Evolutionary conservation across 306 rosid genomes (phyloP).

Genomic region (Rosa multiflora): DNA sequence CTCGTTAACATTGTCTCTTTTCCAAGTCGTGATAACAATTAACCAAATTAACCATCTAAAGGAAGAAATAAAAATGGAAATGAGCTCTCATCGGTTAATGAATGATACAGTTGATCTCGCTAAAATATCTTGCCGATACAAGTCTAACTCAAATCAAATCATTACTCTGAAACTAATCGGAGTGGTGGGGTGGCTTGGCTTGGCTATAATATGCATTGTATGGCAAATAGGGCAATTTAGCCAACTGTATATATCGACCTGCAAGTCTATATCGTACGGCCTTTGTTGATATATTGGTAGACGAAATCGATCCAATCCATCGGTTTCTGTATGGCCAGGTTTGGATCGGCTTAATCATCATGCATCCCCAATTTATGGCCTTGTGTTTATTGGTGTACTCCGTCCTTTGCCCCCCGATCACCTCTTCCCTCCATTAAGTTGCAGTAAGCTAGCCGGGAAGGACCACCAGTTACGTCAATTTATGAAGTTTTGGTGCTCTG

Average conservation of each 20-base stretch:
- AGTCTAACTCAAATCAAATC: background rate
- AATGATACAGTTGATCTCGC: background rate
- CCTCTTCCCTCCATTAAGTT: background rate
- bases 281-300: background rate
- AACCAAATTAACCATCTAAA: background rate
- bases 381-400: background rate
- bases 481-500: slow-evolving; percentile 1
- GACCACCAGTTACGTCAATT: background rate
- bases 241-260: background rate
- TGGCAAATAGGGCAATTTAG: background rate
- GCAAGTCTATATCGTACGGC: background rate
- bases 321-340: slow-evolving; percentile 1
- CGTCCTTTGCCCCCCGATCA: background rate
- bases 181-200: background rate
- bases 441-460: background rate
- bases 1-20: background rate
- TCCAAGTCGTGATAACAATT: background rate
- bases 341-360: background rate
- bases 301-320: background rate
- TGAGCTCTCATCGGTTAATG: background rate
- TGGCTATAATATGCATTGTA: background rate
- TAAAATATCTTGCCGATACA: background rate
- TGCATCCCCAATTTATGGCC: background rate
- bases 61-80: background rate
- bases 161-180: background rate